Base-by-base conservation (phyloP, 495 filamentous ascomycete genomes). In the Hyaloscypha variabilis region DNA sequence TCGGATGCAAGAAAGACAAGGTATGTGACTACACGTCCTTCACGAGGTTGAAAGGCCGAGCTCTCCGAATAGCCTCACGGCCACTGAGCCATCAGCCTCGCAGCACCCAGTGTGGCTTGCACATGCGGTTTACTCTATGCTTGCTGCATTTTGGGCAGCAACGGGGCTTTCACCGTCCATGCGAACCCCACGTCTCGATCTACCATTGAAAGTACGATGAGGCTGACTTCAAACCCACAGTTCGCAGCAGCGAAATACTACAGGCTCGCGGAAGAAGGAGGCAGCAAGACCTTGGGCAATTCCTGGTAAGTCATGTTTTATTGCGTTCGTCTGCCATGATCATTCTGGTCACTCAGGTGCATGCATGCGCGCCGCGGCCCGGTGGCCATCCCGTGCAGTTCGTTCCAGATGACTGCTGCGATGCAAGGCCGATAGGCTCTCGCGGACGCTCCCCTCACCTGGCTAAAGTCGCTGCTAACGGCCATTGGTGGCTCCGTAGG, bases 1-100 rank as follows among this genome's bases (percentile, higher is more conserved):
- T 96, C 77, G 95, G 95, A 26, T 91, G 90, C 64, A 93, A 91
- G 77, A 99, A 98, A 77, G 92, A 98, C 78, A 97, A 96, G 91
- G 95, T 97, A 79, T 74, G 91, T 88, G 23, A 49, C 25, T 30
- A 46, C 39, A 23, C 3, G 26, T 26, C 29, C 24, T 36, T 52
- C 53, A 34, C 50, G 29, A 50, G 28, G n/a, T 29, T 52, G 39
- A 53, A 57, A 19, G 28, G 42, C 63, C 60, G 61, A 63, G 62
- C 28, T 52, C 68, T 63, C 56, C 61, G 64, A 67, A 63, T 72
- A 72, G 67, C 67, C 68, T 72, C 58, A 72, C 54, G 67, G 62
- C 62, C 69, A 70, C 53, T 51, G 25, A 53, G 67, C 57, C 51
- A 59, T 63, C 67, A 72, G 70, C 70, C 67, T 72, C 70, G 64